A percentile compares a stretch with the other conserved stretches of the same genome.
phyloP scores from a whole-genome alignment of 768 basidiomycete genomes.

The Tylopilus felleus region DNA sequence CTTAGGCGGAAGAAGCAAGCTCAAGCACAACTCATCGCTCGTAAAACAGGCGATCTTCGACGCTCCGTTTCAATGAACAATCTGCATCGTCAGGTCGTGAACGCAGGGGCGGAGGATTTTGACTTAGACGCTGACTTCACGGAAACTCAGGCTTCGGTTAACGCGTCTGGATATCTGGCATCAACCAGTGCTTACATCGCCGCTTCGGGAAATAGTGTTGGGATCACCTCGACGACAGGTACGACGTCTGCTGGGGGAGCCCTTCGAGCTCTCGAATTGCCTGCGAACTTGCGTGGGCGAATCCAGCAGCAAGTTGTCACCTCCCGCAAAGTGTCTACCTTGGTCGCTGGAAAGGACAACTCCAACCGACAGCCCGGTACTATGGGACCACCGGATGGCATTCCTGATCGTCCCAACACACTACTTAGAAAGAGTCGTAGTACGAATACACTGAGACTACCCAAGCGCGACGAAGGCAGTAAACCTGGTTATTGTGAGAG shows the following conservation, averaged over 20 bases:
- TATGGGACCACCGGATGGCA: constrained; percentile 68
- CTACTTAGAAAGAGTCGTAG: constrained; percentile 72
- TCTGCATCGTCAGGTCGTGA: constrained; percentile 52
- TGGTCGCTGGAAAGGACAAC: constrained; percentile 25
- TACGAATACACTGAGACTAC: constrained; percentile 71
- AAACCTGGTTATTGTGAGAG: constrained; percentile 99
- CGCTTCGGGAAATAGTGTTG: constrained; percentile 94
- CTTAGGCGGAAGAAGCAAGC: constrained; percentile 30
- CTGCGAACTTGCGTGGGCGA: constrained; percentile 51
- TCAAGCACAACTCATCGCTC: constrained; percentile 26
- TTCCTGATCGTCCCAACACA: constrained; percentile 50
- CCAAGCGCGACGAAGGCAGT: constrained; percentile 77
- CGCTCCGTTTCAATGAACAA: constrained; percentile 76
- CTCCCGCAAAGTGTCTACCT: constrained; percentile 47
- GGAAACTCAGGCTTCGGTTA: constrained; percentile 48
- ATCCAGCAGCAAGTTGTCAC: constrained; percentile 67
- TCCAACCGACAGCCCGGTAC: constrained; percentile 29
- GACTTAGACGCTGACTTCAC: constrained; percentile 39
- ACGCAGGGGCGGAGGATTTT: constrained; percentile 39
- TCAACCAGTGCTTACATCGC: constrained; percentile 69
- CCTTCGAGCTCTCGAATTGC: constrained; percentile 46
- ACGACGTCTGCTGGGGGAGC: constrained; percentile 66
- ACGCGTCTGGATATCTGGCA: constrained; percentile 68
- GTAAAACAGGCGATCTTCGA: constrained; percentile 54
- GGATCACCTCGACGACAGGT: constrained; percentile 86